Percentiles rank a stretch among this genome's conserved stretches.
Conservation (phyloP, 1,284 basidiomycete species). For the Hemileia vastatrix region DNA sequence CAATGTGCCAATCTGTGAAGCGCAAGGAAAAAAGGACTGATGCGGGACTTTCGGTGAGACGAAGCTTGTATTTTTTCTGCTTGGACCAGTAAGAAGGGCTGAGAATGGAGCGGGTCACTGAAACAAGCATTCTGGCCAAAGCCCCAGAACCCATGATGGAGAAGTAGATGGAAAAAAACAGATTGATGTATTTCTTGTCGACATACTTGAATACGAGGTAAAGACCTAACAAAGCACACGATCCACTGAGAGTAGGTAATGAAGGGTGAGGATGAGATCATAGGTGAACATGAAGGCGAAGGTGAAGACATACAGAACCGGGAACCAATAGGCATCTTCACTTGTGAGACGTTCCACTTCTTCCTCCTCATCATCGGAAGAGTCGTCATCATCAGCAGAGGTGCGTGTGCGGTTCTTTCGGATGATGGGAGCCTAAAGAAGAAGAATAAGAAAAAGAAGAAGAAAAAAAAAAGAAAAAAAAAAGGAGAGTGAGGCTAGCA, state of each 20-base stretch:
- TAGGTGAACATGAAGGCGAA: conserved; percentile 39
- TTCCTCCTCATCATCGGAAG: conserved; percentile 18
- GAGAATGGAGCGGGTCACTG: conserved; percentile 21
- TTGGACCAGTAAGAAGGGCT: conserved; percentile 49
- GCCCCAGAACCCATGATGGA: conserved; percentile 28
- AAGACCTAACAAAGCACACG: conserved; percentile 53
- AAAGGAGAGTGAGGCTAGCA: neutral
- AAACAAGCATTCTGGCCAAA: conserved; percentile 22
- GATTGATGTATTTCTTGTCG: conserved; percentile 72
- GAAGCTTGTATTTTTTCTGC: conserved; percentile 22
- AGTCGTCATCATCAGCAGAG: conserved; percentile 16
- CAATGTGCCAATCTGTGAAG: conserved; percentile 57
- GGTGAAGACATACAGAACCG: conserved; percentile 36
- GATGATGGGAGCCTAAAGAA: conserved; percentile 18
- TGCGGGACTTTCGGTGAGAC: conserved; percentile 49
- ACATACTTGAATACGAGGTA: conserved; percentile 65
- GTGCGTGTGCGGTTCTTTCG: conserved; percentile 9
- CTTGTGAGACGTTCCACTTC: conserved; percentile 52
- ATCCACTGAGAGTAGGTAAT: conserved; percentile 4
- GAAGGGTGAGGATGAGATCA: conserved; percentile 51
- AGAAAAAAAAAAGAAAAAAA: neutral
- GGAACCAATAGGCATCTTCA: conserved; percentile 64
- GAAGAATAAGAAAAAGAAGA: neutral
- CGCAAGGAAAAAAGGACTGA: conserved; percentile 47
- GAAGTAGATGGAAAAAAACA: conserved; percentile 50